Evolutionary conservation across 163 green algal species (phyloP).

Genomic region (Chlamydomonas reinhardtii): DNA sequence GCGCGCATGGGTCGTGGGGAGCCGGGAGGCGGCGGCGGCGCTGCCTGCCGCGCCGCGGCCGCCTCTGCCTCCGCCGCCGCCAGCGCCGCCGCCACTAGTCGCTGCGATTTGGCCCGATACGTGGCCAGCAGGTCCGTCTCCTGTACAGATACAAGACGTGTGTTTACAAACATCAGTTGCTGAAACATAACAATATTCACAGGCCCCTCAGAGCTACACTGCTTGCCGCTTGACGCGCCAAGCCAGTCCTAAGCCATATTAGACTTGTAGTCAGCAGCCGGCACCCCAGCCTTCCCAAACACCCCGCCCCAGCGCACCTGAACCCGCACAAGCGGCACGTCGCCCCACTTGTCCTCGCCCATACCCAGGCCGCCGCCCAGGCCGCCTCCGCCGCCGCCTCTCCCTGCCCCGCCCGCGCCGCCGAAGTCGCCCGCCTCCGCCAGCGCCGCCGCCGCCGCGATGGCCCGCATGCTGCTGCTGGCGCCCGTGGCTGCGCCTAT

Average conservation of each 20-base stretch:
- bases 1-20: too few species aligned
- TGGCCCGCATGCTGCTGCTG: neutral
- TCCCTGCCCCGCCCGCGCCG: neutral
- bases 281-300: too few species aligned
- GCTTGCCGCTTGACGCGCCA: too few species aligned
- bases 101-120: neutral
- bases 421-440: neutral
- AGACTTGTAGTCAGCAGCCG: too few species aligned
- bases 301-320: neutral
- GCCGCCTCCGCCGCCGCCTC: neutral
- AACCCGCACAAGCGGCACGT: constrained; percentile 13
- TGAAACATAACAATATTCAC: too few species aligned
- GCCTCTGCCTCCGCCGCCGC: neutral
- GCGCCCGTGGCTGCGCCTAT: neutral
- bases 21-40: too few species aligned
- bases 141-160: neutral
- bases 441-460: neutral
- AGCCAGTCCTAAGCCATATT: too few species aligned
- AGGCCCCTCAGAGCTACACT: too few species aligned
- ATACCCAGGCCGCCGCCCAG: neutral
- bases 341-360: neutral
- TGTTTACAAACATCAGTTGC: too few species aligned
- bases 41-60: too few species aligned
- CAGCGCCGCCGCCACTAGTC: neutral
- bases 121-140: constrained; percentile 33